Evolutionary conservation across 2,329 filamentous ascomycete genomes (phyloP).

Genomic region (Cytospora schulzeri): DNA sequence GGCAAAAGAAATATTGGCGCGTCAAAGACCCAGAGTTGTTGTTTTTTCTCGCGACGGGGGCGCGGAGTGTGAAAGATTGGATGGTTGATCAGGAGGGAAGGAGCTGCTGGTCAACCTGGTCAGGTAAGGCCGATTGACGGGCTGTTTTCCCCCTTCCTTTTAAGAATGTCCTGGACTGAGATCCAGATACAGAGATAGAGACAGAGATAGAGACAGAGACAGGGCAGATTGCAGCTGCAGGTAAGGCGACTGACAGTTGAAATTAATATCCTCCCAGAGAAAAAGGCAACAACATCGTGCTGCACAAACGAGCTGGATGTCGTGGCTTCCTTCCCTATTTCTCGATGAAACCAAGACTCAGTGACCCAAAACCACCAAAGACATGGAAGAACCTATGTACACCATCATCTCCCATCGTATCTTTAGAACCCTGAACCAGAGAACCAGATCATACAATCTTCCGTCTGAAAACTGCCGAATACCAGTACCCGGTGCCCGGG

Average conservation of each 20-base stretch:
- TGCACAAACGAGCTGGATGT: not conserved
- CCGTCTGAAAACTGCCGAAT: conserved; percentile 14
- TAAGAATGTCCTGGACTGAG: not conserved
- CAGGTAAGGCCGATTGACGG: not conserved
- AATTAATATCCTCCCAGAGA: not conserved
- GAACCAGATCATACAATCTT: not conserved
- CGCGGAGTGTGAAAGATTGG: not conserved
- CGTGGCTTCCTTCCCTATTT: conserved; percentile 3
- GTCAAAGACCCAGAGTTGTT: not conserved
- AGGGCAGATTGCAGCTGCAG: not conserved
- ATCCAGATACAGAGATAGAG: not conserved
- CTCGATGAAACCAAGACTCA: not conserved
- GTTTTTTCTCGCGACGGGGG: not conserved
- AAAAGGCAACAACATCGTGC: not conserved
- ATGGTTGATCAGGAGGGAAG: not conserved
- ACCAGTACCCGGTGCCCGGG: not conserved
- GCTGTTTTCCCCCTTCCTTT: too few species aligned
- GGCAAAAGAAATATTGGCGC: not conserved
- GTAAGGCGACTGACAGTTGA: not conserved
- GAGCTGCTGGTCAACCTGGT: not conserved
- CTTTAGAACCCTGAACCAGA: not conserved
- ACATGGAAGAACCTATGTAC: not conserved
- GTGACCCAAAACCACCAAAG: too few species aligned
- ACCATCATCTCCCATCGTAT: not conserved
- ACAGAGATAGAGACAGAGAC: not conserved